Conservation (phyloP, 495 filamentous ascomycete species). For the Apodospora peruviana region DNA sequence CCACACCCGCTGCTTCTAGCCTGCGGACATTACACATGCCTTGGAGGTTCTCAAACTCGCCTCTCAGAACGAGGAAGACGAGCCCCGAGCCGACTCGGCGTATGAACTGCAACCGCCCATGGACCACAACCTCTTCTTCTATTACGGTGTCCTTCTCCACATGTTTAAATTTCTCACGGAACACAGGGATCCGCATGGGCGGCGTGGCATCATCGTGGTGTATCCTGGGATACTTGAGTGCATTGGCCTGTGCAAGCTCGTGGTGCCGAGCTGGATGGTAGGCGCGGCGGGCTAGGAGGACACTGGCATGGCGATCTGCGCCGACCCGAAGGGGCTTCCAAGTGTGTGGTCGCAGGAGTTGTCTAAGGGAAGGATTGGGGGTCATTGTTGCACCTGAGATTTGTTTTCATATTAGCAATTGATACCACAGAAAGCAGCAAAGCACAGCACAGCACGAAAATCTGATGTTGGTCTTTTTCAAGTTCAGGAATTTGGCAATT, state of each 20-base stretch:
- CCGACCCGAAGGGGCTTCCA: slow-evolving; percentile 22
- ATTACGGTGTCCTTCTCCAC: slow-evolving; percentile 20
- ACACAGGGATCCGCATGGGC: slow-evolving; percentile 31
- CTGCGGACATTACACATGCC: slow-evolving; percentile 61
- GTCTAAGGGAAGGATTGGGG: slow-evolving; percentile 26
- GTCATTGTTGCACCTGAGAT: slow-evolving; percentile 28
- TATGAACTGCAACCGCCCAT: slow-evolving; percentile 40
- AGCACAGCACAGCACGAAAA: too few relatives aligned
- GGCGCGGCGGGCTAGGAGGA: slow-evolving; percentile 38
- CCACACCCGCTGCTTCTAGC: slow-evolving; percentile 37
- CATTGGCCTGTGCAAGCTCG: slow-evolving; percentile 26
- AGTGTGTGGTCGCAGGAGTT: slow-evolving; percentile 51
- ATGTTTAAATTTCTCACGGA: slow-evolving; percentile 30
- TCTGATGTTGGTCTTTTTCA: too few relatives aligned
- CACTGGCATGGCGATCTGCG: not conserved
- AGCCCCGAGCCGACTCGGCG: slow-evolving; percentile 58
- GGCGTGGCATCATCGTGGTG: slow-evolving; percentile 18
- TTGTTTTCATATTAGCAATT: slow-evolving; percentile 55
- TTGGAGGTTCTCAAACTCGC: slow-evolving; percentile 67
- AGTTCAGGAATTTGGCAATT: too few relatives aligned
- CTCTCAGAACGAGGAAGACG: slow-evolving; percentile 73
- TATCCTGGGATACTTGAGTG: slow-evolving; percentile 37
- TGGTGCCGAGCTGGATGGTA: slow-evolving; percentile 33
- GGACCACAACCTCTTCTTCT: slow-evolving; percentile 38
- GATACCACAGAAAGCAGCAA: too few relatives aligned